phyloP scores from a whole-genome alignment of 495 filamentous ascomycete genomes.

The Penicillium silybi region DNA sequence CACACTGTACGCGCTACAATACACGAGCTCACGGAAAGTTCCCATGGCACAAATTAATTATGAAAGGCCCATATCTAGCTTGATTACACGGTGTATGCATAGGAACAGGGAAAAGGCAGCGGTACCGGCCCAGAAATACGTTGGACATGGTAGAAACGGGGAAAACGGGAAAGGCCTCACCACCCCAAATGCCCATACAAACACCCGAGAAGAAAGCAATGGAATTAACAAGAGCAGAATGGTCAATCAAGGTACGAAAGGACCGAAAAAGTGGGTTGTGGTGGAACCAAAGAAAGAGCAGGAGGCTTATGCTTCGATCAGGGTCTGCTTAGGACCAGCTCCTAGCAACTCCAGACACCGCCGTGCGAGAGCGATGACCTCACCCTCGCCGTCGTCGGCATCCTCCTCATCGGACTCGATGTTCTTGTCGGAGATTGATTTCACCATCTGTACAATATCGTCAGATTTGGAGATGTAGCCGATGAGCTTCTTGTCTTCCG shows the following conservation, averaged over 20 bases:
- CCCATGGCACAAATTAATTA: constrained; percentile 19
- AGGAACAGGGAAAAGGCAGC: constrained; percentile 22
- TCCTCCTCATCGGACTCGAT: constrained; percentile 89
- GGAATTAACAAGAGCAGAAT: constrained; percentile 7
- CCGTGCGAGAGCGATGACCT: constrained; percentile 87
- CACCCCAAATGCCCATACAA: constrained; percentile 39
- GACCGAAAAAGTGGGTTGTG: constrained; percentile 12
- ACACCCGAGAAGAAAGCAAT: constrained; percentile 22
- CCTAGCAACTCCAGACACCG: constrained; percentile 85
- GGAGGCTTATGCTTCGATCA: constrained; percentile 48
- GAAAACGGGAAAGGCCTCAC: constrained; percentile 18
- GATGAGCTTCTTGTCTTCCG: constrained; percentile 81
- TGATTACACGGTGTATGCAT: constrained; percentile 34
- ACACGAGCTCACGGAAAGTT: background rate
- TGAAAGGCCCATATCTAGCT: constrained; percentile 29
- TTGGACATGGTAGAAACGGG: constrained; percentile 17
- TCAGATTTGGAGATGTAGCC: constrained; percentile 80
- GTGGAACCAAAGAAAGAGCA: constrained; percentile 6
- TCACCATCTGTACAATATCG: constrained; percentile 86
- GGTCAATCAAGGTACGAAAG: constrained; percentile 8
- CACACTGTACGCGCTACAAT: background rate
- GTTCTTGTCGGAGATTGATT: constrained; percentile 81
- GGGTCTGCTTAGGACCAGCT: constrained; percentile 51
- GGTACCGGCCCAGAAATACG: constrained; percentile 20
- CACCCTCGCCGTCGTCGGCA: constrained; percentile 87